A percentile compares a stretch with the other conserved stretches of the same genome.
Conservation (phyloP, 164 flowering plant species). For the Vitis riparia region DNA sequence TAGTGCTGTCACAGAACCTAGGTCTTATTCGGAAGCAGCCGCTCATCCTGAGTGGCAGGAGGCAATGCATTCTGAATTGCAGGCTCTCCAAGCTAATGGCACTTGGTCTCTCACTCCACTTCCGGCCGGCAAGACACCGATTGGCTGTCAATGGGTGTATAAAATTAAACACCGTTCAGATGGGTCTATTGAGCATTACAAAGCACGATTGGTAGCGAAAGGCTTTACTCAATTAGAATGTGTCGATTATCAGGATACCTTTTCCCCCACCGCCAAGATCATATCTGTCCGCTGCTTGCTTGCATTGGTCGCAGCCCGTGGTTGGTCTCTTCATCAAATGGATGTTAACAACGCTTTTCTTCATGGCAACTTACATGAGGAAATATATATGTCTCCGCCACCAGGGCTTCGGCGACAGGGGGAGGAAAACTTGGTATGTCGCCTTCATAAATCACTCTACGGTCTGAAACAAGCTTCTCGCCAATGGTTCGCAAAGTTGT, state of each 20-base stretch:
- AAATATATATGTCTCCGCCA: neutral
- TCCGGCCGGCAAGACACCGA: too few relatives aligned
- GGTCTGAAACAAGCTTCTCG: constrained; percentile 4
- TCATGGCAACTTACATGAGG: neutral
- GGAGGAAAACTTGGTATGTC: neutral
- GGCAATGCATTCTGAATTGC: neutral
- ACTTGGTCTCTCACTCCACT: neutral
- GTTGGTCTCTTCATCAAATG: constrained; percentile 3
- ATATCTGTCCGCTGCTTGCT: neutral
- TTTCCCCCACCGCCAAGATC: neutral
- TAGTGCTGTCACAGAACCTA: neutral
- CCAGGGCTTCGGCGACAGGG: neutral
- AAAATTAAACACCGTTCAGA: neutral
- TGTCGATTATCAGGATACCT: neutral
- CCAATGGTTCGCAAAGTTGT: neutral
- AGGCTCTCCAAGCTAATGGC: neutral
- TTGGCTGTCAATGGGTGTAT: too few relatives aligned
- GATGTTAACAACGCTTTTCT: constrained; percentile 1
- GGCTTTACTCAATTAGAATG: neutral
- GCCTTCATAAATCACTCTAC: neutral
- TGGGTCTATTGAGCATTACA: neutral
- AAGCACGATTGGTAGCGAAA: neutral
- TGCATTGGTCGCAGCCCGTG: neutral
- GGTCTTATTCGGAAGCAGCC: neutral
- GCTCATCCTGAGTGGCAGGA: neutral